Conservation (phyloP, 768 basidiomycete species). For the Suillus plorans region DNA sequence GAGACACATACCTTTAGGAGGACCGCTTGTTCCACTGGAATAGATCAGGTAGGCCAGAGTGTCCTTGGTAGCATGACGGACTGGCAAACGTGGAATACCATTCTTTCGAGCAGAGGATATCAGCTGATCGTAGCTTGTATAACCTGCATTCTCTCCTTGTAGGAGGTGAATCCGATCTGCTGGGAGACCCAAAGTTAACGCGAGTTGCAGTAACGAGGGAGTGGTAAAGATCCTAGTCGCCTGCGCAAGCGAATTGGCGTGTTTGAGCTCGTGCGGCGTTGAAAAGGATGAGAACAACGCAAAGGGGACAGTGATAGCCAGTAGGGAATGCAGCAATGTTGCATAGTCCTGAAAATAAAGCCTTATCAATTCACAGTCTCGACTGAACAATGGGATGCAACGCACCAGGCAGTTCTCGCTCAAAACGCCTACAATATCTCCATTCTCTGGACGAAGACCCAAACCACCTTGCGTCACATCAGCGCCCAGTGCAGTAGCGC, state of each 20-base stretch:
- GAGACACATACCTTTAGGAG: slow-evolving; percentile 54
- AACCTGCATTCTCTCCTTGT: slow-evolving; percentile 36
- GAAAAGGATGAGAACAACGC: slow-evolving; percentile 46
- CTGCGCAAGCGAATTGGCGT: slow-evolving; percentile 43
- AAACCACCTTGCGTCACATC: slow-evolving; percentile 53
- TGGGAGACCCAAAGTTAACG: slow-evolving; percentile 31
- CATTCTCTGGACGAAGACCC: slow-evolving; percentile 44
- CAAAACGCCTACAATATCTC: slow-evolving; percentile 69
- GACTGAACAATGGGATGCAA: slow-evolving; percentile 4
- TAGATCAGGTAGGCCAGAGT: slow-evolving; percentile 65
- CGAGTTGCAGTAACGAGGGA: slow-evolving; percentile 37
- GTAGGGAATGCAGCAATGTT: slow-evolving; percentile 41
- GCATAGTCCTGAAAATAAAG: slow-evolving; percentile 42
- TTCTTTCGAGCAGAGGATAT: slow-evolving; percentile 36
- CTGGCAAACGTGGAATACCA: slow-evolving; percentile 35
- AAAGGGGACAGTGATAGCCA: slow-evolving; percentile 46
- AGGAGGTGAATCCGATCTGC: slow-evolving; percentile 44
- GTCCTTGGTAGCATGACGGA: slow-evolving; percentile 44
- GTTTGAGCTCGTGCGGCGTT: slow-evolving; percentile 49
- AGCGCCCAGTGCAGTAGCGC: slow-evolving; percentile 56
- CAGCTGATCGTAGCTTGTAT: slow-evolving; percentile 40
- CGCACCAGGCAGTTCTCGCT: slow-evolving; percentile 66
- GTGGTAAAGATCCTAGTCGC: slow-evolving; percentile 50
- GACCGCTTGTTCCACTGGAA: slow-evolving; percentile 69
- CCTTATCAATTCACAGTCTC: too few species aligned